These are phyloP conservation scores for Phragmites australis DNA, from an alignment of 176 grass and related monocot genomes.

Conservation along the genomic window DNA sequence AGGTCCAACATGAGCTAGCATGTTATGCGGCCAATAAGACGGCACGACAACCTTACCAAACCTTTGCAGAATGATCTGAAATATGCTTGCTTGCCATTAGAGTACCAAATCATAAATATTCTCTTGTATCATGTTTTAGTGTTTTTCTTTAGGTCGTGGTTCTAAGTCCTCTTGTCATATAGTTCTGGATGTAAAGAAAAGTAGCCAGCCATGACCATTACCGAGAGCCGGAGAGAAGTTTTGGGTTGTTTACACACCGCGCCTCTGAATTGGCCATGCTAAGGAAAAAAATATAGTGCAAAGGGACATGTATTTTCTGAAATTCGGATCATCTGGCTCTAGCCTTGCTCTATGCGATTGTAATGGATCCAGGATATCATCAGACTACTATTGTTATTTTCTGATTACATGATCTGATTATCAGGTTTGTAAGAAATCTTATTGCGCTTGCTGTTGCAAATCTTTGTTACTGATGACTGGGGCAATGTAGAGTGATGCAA, in stretches of 20 bases:
- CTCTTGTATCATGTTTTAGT: conserved; percentile 39
- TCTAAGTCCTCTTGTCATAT: conserved; percentile 41
- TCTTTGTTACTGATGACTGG: neutral
- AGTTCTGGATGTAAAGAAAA: conserved; percentile 58
- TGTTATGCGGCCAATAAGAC: conserved; percentile 30
- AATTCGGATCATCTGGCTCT: conserved; percentile 20
- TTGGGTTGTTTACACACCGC: conserved; percentile 53
- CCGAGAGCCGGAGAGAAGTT: conserved; percentile 45
- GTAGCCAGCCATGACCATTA: conserved; percentile 48
- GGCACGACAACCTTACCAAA: conserved; percentile 20
- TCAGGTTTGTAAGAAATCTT: neutral
- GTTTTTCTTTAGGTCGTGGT: conserved; percentile 30
- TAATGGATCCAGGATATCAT: conserved; percentile 37
- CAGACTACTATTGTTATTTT: neutral
- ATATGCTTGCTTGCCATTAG: conserved; percentile 36
- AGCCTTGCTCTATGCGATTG: conserved; percentile 49
- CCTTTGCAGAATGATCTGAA: conserved; percentile 24
- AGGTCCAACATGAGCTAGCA: conserved; percentile 31
- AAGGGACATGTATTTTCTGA: conserved; percentile 18
- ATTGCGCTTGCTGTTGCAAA: neutral
- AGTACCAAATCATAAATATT: conserved; percentile 41
- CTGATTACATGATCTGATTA: conserved; percentile 9
- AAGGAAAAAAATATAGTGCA: conserved; percentile 42
- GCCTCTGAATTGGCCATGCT: conserved; percentile 52
- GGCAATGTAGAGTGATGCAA: neutral